Conservation (phyloP, 1,139 yeast species). For the Arxiozyma telluris region DNA sequence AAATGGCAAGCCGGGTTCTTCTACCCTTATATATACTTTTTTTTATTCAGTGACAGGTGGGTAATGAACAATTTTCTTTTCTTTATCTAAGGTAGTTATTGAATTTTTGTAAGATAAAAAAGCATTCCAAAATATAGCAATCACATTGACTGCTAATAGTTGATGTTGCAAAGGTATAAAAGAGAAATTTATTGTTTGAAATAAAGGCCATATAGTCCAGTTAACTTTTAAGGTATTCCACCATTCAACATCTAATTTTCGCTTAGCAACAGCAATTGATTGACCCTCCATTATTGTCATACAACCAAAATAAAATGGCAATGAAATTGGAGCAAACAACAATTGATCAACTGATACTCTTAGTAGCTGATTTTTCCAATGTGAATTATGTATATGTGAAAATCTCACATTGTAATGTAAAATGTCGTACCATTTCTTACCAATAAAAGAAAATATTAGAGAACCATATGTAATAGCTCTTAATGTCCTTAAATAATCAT, state of each 20-base stretch:
- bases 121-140: constrained; percentile 81
- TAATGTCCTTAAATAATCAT: constrained; percentile 43
- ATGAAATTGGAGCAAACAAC: constrained; percentile 65
- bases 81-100: constrained; percentile 6
- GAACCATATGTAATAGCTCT: constrained; percentile 71
- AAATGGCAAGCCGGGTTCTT: no score
- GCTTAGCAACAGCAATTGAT: constrained; percentile 30
- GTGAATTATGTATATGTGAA: constrained; percentile 21
- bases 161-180: constrained; percentile 63
- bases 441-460: constrained; percentile 67
- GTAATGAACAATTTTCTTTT: constrained; percentile 27
- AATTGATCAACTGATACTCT: constrained; percentile 67
- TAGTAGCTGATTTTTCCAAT: constrained; percentile 31
- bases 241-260: constrained; percentile 43
- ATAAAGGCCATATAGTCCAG: constrained; percentile 84
- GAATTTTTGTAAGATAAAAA: constrained; percentile 52
- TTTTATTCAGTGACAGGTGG: constrained; percentile 34
- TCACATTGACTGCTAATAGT: constrained; percentile 56
- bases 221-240: constrained; percentile 56
- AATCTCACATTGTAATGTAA: constrained; percentile 39
- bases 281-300: constrained; percentile 61
- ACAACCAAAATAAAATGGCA: constrained; percentile 57
- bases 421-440: constrained; percentile 59
- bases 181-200: constrained; percentile 65
- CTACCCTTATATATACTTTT: not conserved